Evolutionary conservation across 2,329 filamentous ascomycete genomes (phyloP), one percentile per base, ranked within the genome.

Genomic region (Lecanicillium sp.): DNA sequence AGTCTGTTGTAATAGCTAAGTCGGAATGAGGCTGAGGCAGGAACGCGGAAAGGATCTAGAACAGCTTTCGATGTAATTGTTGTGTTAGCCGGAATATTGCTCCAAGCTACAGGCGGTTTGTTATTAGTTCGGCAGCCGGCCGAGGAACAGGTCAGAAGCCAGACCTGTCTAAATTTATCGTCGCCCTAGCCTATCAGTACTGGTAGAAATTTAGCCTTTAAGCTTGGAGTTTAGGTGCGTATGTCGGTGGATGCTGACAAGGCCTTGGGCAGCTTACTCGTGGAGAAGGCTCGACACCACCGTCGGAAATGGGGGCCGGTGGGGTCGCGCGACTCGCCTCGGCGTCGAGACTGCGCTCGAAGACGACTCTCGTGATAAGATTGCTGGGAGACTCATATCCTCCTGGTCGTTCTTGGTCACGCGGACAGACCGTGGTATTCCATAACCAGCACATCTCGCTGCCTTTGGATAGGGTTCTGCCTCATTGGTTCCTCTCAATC

Each of bases 151-250:
- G 35, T 24, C 24, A 23, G 9, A 33, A 45, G n/a, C n/a, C n/a
- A 27, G 24, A 3, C 7, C 5, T 19, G 41, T 17, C 43, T 30
- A 45, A 39, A 32, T 23, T 32, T 38, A 32, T 32, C n/a, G 38
- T 19, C 33, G 38, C 23, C 21, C 24, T 15, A 35, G 30, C 41
- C 41, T 15, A 35, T 20, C 20, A n/a, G n/a, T n/a, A n/a, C n/a
- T n/a, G n/a, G n/a, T n/a, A n/a, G n/a, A n/a, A 44, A 5, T 44
- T 44, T 36, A 29, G 29, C 36, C 40, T 47, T 47, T 47, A 40
- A 47, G 44, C 44, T 47, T 47, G 44, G 37, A 19, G 44, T 33
- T 17, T 47, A 40, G n/a, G 37, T 24, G 6, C 19, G 37, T 14
- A 47, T 12, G n/a, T 47, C 15, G 27, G 44, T 47, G 44, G 44